Evolutionary conservation across 2,329 filamentous ascomycete species (phyloP), one percentile per base, ranked within the genome.

Genomic region (Drechslerella stenobrocha): DNA sequence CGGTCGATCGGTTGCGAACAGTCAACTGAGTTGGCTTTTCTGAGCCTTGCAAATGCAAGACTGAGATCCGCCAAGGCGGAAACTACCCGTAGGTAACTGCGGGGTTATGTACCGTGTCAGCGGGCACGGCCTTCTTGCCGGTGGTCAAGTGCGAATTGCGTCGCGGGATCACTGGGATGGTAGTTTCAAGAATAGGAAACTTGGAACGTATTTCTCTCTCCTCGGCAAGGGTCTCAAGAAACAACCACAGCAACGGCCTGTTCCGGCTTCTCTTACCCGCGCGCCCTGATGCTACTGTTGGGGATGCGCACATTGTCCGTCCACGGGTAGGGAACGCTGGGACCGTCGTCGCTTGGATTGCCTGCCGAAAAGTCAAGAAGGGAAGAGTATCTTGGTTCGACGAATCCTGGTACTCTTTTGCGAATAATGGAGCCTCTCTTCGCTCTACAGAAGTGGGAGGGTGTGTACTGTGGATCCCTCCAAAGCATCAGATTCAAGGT

Each of bases 321-420:
- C 2, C 35, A 52, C 37, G 20, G n/a, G n/a, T n/a, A 24, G 50
- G 8, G 40, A 40, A 51, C 15, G 18, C 40, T 26, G 40, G 22
- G 26, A 53, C 55, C 63, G 63, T 56, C 44, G 45, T 30, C 26
- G 51, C 51, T 45, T 56, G 63, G 63, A 60, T 67, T 67, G 55
- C 63, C 63, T 59, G 55, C 35, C 45, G 51, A 26, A 45, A 18
- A 45, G 34, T 60, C 63, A 44, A 60, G 51, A 67, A 35, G 37
- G 55, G 55, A 47, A 30, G 11, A 18, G 15, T 35, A 2, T 20
- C 37, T 18, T 46, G 11, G 28, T 52, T 32, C 8, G 5, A 32
- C 18, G 28, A 45, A n/a, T n/a, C 18, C 2, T 44, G 6, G 26
- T 35, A 23, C 1, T 11, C 30, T 50, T 51, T 46, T 65, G 60